Conservation (phyloP, 352 stramenopile genomes). For the Pythium insidiosum region DNA sequence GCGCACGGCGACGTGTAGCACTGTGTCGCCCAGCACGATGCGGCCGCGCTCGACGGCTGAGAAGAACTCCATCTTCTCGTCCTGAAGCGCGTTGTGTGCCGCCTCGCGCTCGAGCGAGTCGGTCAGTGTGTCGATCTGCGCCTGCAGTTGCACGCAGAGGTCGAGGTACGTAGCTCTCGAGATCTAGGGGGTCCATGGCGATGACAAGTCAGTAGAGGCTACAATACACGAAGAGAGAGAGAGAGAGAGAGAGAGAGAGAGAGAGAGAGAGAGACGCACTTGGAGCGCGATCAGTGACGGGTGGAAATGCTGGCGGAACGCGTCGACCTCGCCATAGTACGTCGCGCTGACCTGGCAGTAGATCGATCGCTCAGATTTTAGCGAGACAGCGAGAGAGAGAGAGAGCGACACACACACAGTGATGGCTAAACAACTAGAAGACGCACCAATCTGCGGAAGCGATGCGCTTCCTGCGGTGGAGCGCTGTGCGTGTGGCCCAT, state of each 20-base stretch:
- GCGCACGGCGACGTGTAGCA: constrained; percentile 64
- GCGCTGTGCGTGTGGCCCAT: constrained; percentile 61
- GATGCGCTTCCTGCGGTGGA: constrained; percentile 32
- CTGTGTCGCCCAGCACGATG: constrained; percentile 59
- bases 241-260: neutral
- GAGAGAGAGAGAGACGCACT: constrained; percentile 6
- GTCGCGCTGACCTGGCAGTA: constrained; percentile 26
- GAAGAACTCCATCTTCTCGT: constrained; percentile 81
- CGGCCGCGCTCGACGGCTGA: constrained; percentile 38
- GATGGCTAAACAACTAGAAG: too few relatives aligned
- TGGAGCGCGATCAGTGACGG: constrained; percentile 41
- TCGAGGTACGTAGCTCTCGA: constrained; percentile 73
- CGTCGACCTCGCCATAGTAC: constrained; percentile 38
- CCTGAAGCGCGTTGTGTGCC: constrained; percentile 29
- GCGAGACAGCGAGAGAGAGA: neutral
- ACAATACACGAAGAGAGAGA: neutral
- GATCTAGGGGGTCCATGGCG: constrained; percentile 26
- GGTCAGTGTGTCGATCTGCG: constrained; percentile 36
- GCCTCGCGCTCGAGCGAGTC: constrained; percentile 55
- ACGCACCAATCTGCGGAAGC: constrained; percentile 35
- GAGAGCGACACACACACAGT: neutral
- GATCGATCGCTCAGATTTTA: neutral
- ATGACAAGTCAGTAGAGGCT: neutral
- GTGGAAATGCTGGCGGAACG: constrained; percentile 31
- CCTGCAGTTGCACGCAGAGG: constrained; percentile 57